Base-by-base conservation (phyloP, 2,329 filamentous ascomycete genomes). In the Whalleya microplaca region DNA sequence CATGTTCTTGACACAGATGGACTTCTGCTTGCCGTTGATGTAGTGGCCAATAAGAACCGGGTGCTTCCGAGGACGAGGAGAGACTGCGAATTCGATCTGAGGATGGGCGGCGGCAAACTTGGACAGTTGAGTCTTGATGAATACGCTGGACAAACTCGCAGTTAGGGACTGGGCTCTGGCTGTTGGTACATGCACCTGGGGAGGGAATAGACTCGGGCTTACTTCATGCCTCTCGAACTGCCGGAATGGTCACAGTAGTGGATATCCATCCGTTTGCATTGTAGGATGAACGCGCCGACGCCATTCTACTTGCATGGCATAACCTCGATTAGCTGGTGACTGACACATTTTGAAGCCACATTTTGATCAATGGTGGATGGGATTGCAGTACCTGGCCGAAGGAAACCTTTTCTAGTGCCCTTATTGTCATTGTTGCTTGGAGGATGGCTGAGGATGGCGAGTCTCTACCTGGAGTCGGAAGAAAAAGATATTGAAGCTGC, bases 221-320 rank as follows among this genome's bases (percentile, higher is more conserved):
- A 95, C 91, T 96, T 95, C 92, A 98, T 97, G 72, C 95, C 95
- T 70, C 80, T 86, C 40, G 94, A 98, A 75, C 91, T 96, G 62
- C 93, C 95, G 55, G 90, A 91, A 85, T 90, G 93, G 82, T 98
- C 92, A 81, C 95, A 98, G 80, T 96, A 99, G 79, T 96, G 91
- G 72, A 99, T 91, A 75, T 96, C 91, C 74, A 99, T 81, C 72
- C 89, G 90, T 82, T 92, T 96, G 86, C 95, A 99, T 80, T 96
- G 94, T 56, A 97, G 85, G 76, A 99, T 91, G 81, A 98, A 98
- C 73, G 93, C 91, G 70, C 94, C 94, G 66, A 98, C 83, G 82
- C 95, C 95, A 80, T 99, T 98, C 93, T 98, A 37, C 51, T 55
- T 37, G 48, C 41, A 19, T 45, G 20, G 16, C 41, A 19, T 45